Evolutionary conservation across 257 asterid species (phyloP).

Genomic region (Solanum medicagineum): DNA sequence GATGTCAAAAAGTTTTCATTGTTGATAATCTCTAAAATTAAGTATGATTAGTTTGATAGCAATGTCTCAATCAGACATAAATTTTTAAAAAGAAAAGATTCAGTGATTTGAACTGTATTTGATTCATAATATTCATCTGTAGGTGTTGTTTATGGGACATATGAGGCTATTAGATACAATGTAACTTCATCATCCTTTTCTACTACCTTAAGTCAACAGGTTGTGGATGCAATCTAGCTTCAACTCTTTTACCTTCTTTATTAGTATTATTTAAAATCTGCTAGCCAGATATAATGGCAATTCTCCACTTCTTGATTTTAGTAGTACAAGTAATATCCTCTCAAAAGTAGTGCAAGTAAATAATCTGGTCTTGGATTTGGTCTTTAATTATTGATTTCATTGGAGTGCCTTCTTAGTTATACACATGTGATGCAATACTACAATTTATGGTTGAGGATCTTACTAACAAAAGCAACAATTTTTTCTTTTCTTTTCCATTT

Average conservation of each 20-base stretch:
- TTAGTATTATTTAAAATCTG: not conserved
- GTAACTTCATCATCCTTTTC: slow-evolving; percentile 7
- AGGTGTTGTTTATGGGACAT: slow-evolving; percentile 73
- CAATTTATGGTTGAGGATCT: not conserved
- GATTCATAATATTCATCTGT: not conserved
- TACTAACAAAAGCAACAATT: not conserved
- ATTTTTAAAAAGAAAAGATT: not conserved
- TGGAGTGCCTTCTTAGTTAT: not conserved
- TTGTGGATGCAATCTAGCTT: not conserved
- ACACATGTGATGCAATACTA: not conserved
- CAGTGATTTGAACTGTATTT: not conserved
- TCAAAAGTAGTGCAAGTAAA: not conserved
- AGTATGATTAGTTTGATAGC: not conserved
- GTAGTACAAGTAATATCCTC: not conserved
- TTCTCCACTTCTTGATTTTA: not conserved
- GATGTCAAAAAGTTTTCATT: not conserved
- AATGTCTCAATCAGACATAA: not conserved
- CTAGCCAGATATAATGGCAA: not conserved
- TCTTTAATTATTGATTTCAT: not conserved
- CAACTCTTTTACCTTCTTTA: not conserved
- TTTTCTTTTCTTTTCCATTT: not conserved
- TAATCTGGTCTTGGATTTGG: not conserved
- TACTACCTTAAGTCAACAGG: not conserved
- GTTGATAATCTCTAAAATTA: not conserved
- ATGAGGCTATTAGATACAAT: slow-evolving; percentile 56